Base-by-base conservation (phyloP, 2,329 filamentous ascomycete species). In the Xylaria sp. region DNA sequence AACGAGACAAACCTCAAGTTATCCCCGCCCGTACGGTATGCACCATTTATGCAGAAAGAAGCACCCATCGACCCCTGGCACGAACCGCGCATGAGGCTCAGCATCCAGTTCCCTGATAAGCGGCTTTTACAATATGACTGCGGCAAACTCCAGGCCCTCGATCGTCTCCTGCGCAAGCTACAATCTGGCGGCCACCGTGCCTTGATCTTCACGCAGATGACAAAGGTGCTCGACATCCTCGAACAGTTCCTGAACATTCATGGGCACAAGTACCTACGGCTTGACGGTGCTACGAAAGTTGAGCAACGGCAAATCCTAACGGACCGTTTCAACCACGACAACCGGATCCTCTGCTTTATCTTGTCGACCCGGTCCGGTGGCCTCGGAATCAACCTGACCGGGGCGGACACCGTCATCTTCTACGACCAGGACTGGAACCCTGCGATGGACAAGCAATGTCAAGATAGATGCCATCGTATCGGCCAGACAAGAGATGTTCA, bases 391-490 rank as follows among this genome's bases (percentile, higher is more conserved):
- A 99, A 99, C 66, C 80, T 99, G 40, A 97, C 93, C 0, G 94
- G 94, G 44, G 94, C 94, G 4, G 94, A 97, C 71, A 96, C 92
- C 0, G 94, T 99, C 66, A 97, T 99, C 62, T 99, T 99, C 73
- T 99, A 97, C 74, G 94, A 99, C 68, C 87, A 97, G 55, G 94
- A 99, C 71, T 99, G 95, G 95, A 99, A 99, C 66, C 94, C 94
- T 0, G 94, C 95, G 47, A 99, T 99, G 94, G 94, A 99, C 77
- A 96, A 96, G 73, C 94, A 99, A 73, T 99, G 94, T 67, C 95
- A 99, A 74, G 95, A 99, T 71, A 86, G 94, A 66, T 95, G 91
- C 66, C 94, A 99, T 75, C 91, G 94, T 62, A 99, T 99, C 63
- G 94, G 94, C 1, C 94, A 99, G 72, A 97, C 94, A 0, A 88